These are phyloP conservation scores for Acacia acuminata DNA, from an alignment of 306 rosid genomes.

Conservation along the genomic window DNA sequence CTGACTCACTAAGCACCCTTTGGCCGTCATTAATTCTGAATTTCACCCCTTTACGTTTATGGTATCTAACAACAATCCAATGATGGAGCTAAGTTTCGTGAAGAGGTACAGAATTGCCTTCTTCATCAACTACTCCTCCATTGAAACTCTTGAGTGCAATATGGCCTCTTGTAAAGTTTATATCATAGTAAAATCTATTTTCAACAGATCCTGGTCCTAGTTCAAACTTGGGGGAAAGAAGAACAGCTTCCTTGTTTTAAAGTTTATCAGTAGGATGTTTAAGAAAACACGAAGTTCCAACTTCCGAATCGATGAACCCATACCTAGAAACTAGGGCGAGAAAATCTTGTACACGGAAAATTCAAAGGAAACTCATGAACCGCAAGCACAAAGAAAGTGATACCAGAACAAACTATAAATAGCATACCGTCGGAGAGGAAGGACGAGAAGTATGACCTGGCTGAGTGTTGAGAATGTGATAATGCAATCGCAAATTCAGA, in stretches of 20 bases:
- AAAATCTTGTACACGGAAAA: background rate
- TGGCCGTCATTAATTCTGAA: conserved; percentile 15
- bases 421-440: background rate
- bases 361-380: background rate
- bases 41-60: conserved; percentile 25
- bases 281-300: background rate
- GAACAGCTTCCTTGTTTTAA: conserved; percentile 36
- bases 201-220: conserved; percentile 67
- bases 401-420: background rate
- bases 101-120: conserved; percentile 63
- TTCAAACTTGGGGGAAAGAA: conserved; percentile 60
- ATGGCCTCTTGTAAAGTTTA: conserved; percentile 75
- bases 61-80: conserved; percentile 46
- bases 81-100: conserved; percentile 82
- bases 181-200: conserved; percentile 36
- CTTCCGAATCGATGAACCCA: background rate
- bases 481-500: background rate
- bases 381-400: background rate
- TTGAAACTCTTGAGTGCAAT: conserved; percentile 61
- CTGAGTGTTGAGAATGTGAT: background rate
- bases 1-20: background rate
- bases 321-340: background rate
- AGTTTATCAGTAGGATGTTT: background rate
- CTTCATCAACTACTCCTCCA: conserved; percentile 73
- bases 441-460: background rate